phyloP scores from a whole-genome alignment of 2,329 filamentous ascomycete species.

The Whalleya microplaca region DNA sequence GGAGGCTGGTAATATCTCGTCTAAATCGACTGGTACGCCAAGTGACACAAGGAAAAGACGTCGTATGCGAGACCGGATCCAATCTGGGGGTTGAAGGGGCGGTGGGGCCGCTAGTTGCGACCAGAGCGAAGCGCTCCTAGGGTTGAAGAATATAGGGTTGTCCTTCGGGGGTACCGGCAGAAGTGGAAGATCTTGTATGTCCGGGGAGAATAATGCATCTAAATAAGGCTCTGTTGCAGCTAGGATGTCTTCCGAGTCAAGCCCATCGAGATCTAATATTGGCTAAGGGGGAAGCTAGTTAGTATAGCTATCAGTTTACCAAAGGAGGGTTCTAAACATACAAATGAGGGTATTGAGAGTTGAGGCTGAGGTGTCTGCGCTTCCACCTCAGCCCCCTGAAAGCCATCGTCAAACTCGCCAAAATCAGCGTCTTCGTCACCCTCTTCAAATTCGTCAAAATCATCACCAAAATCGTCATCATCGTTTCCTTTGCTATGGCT shows the following conservation, averaged over 20 bases:
- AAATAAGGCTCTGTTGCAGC: conserved; percentile 68
- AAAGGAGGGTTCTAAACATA: conserved; percentile 46
- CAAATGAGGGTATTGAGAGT: conserved; percentile 44
- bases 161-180: conserved; percentile 56
- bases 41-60: conserved; percentile 94
- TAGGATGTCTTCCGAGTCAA: conserved; percentile 64
- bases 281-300: conserved; percentile 50
- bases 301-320: conserved; percentile 37
- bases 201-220: conserved; percentile 65
- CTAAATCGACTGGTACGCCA: conserved; percentile 92
- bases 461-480: conserved; percentile 58
- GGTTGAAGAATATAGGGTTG: conserved; percentile 76
- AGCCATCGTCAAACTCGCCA: conserved; percentile 74
- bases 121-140: conserved; percentile 89
- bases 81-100: conserved; percentile 92
- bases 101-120: conserved; percentile 94
- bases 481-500: conserved; percentile 35
- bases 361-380: conserved; percentile 39
- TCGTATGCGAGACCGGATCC: conserved; percentile 94
- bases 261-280: conserved; percentile 68
- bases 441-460: conserved; percentile 67
- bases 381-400: conserved; percentile 58
- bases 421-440: conserved; percentile 60
- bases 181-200: conserved; percentile 55
- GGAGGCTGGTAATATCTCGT: conserved; percentile 94